These are phyloP conservation scores for Rhododendron henanense DNA, from an alignment of 148 eudicot species.

Conservation along the genomic window DNA sequence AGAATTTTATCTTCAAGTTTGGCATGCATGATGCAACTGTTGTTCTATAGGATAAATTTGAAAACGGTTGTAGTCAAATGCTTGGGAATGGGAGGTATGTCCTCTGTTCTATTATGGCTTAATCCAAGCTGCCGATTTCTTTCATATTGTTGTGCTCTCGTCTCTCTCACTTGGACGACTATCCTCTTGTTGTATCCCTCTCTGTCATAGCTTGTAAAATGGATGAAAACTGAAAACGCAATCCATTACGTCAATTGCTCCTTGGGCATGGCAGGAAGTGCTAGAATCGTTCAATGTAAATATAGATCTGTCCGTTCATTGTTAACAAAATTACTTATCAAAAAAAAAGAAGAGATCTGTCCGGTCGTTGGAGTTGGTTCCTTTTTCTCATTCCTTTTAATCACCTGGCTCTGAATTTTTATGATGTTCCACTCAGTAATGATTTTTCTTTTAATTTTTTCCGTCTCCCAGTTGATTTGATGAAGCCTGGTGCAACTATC, in stretches of 20 bases:
- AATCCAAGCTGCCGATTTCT: background rate
- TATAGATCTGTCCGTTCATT: background rate
- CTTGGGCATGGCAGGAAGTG: background rate
- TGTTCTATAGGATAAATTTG: background rate
- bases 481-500: slow-evolving; percentile 41
- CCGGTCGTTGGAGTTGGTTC: background rate
- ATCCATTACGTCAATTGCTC: background rate
- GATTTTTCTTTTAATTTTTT: background rate
- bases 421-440: background rate
- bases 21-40: background rate
- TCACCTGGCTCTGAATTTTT: background rate
- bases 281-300: background rate
- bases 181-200: background rate
- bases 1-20: background rate
- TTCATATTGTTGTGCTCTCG: background rate
- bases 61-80: background rate
- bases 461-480: slow-evolving; percentile 32
- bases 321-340: too few species aligned
- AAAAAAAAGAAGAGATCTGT: background rate
- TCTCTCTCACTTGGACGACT: background rate
- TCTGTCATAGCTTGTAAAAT: background rate
- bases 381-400: background rate
- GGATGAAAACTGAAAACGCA: background rate
- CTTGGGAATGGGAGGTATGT: background rate
- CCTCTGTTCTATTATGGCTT: background rate